Base-by-base conservation (phyloP, 2,329 filamentous ascomycete species). In the Aureobasidium sp. region DNA sequence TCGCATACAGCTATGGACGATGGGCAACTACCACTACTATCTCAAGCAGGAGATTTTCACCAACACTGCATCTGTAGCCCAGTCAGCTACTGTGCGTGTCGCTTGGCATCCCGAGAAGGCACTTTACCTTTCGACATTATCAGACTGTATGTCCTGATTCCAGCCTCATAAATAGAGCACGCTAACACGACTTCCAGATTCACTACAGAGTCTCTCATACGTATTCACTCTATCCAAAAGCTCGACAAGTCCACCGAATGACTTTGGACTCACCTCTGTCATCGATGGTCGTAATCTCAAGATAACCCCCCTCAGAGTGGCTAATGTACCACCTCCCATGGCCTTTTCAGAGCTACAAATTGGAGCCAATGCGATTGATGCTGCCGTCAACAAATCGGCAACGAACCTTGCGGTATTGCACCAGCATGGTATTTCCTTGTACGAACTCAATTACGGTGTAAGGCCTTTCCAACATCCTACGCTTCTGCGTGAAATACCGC, bases 1-100 rank as follows among this genome's bases (percentile, higher is more conserved):
- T 58, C 79, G 81, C 53, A 73, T 93, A n/a, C 93, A 98, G 65
- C 74, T 98, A 1, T 98, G 93, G 93, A 95, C 90, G 0, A 95
- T 86, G 78, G 87, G 89, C 17, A 98, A 98, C 67, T 98, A 98
- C 61, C 88, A 97, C 66, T 98, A 93, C 80, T 97, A 97, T 67
- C 76, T 98, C 14, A 98, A 98, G 71, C 90, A 95, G 66, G 90
- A 96, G 65, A 76, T 96, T 6, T 70, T 62, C 61, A 11, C 62
- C 4, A 17, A 32, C 17, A 22, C 32, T 10, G 27, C 37, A 6
- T 45, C 50, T 2, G 48, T 47, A 51, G 16, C 22, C 54, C 6
- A 53, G 34, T 14, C 61, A 55, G 17, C 60, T 59, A 25, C 53
- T 54, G 41, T 65, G 56, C 54, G 64, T 8, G 52, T 24, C 39